Evolutionary conservation across 208 protist genomes (phyloP).

Genomic region (Crithidia bombi): DNA sequence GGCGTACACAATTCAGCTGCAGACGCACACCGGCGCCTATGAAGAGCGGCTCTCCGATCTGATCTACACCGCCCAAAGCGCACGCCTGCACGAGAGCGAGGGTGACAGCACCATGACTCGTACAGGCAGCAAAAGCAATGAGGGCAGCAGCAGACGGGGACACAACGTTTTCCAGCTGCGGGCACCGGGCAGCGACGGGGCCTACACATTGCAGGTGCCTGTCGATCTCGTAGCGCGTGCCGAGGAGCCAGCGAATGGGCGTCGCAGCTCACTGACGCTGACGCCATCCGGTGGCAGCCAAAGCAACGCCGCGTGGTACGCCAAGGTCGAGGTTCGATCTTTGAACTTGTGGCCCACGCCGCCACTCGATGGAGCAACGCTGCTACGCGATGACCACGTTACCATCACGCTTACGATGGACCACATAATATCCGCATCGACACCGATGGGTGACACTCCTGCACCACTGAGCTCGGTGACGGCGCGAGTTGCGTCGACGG

Average conservation of each 20-base stretch:
- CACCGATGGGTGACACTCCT: neutral
- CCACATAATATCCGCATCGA: neutral
- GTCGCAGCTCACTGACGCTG: constrained; percentile 14
- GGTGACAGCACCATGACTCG: neutral
- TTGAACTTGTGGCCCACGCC: neutral
- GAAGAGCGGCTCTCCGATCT: constrained; percentile 51
- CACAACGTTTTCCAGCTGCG: constrained; percentile 13
- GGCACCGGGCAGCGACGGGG: neutral
- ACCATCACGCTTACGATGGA: constrained; percentile 6
- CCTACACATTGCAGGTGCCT: constrained; percentile 17
- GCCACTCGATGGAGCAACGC: neutral
- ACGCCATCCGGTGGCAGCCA: neutral
- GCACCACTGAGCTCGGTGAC: neutral
- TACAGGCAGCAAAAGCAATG: neutral
- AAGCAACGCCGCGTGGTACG: neutral
- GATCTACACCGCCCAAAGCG: constrained; percentile 53
- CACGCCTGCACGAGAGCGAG: constrained; percentile 30
- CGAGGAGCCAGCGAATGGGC: too few species aligned
- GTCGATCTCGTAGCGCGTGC: constrained; percentile 8
- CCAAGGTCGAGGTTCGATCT: neutral
- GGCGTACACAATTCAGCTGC: constrained; percentile 65
- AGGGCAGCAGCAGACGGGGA: neutral
- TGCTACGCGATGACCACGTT: constrained; percentile 22
- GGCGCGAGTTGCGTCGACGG: neutral
- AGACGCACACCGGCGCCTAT: constrained; percentile 47